Conservation (phyloP, 2,329 filamentous ascomycete genomes). For the Lecanosticta acicola region DNA sequence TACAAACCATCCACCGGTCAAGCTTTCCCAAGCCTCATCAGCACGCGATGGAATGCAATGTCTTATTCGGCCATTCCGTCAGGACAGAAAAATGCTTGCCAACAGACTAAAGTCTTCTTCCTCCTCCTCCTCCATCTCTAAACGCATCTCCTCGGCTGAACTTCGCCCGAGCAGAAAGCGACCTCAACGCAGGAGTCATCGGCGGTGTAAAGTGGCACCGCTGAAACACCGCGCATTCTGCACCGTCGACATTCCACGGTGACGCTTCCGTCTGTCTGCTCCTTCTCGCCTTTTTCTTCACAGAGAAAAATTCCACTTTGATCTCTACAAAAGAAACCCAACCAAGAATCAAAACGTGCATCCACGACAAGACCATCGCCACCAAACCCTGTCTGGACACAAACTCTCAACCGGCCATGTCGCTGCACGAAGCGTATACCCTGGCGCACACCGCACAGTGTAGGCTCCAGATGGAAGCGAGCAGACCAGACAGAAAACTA, state of each 20-base stretch:
- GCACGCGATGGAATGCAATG: not conserved
- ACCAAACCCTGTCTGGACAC: not conserved
- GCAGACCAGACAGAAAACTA: conserved; percentile 31
- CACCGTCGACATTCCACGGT: not conserved
- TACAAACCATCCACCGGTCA: not conserved
- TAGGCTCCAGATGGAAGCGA: conserved; percentile 30
- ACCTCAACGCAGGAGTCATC: no score
- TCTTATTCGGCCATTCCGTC: not conserved
- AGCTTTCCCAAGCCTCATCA: not conserved
- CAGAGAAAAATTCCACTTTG: not conserved
- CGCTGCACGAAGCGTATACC: conserved; percentile 31
- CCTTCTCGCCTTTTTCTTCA: not conserved
- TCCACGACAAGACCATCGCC: conserved; percentile 6
- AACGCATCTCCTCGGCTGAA: not conserved
- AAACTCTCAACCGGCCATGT: conserved; percentile 22
- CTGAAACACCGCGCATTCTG: conserved; percentile 1
- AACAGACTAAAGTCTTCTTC: not conserved
- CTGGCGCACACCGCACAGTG: conserved; percentile 34
- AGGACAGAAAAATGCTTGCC: not conserved
- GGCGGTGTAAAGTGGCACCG: not conserved
- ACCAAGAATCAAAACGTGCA: conserved; percentile 9
- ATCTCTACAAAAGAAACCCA: no score
- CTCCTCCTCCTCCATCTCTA: not conserved
- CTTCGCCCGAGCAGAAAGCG: not conserved
- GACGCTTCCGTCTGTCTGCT: not conserved